Percentiles rank a stretch among this genome's conserved stretches.
phyloP scores from a whole-genome alignment of 1,139 yeast species.

The Diutina neorugosa region DNA sequence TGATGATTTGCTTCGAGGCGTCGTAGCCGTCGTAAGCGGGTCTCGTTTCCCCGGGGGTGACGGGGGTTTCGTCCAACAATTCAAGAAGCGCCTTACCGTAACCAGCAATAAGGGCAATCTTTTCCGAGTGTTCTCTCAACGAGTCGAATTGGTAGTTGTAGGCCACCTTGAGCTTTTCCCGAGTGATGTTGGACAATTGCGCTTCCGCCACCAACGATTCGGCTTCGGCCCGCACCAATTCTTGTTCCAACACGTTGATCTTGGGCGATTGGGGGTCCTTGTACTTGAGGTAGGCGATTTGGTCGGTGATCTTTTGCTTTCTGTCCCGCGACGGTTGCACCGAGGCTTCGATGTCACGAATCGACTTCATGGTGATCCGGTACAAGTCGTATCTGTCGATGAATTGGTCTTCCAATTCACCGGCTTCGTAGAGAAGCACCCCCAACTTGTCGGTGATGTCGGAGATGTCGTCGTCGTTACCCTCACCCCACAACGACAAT shows the following conservation, averaged over 20 bases:
- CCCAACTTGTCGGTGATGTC: constrained; percentile 97
- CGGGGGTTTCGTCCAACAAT: constrained; percentile 91
- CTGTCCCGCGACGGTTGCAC: constrained; percentile 98
- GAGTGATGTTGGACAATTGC: constrained; percentile 92
- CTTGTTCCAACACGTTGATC: constrained; percentile 91
- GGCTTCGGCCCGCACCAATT: constrained; percentile 97
- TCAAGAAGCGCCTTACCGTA: constrained; percentile 96
- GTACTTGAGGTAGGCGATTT: constrained; percentile 94
- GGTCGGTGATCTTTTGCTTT: constrained; percentile 94
- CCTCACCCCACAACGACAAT: constrained; percentile 96
- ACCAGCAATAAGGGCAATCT: constrained; percentile 92
- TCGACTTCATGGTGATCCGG: constrained; percentile 88
- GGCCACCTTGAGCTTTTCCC: constrained; percentile 96
- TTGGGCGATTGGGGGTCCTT: constrained; percentile 97
- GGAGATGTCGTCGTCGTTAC: constrained; percentile 91
- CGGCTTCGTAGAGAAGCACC: constrained; percentile 88
- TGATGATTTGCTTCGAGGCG: constrained; percentile 93
- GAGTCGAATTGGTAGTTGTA: constrained; percentile 96
- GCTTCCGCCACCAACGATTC: constrained; percentile 98
- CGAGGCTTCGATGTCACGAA: constrained; percentile 92
- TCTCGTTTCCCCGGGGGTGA: constrained; percentile 98
- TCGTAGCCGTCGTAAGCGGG: constrained; percentile 98
- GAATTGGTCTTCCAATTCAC: constrained; percentile 96
- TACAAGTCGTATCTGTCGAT: constrained; percentile 97
- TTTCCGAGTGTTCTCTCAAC: constrained; percentile 91